Conservation (phyloP, 176 grass and related monocot genomes). For the Chloris gayana region DNA sequence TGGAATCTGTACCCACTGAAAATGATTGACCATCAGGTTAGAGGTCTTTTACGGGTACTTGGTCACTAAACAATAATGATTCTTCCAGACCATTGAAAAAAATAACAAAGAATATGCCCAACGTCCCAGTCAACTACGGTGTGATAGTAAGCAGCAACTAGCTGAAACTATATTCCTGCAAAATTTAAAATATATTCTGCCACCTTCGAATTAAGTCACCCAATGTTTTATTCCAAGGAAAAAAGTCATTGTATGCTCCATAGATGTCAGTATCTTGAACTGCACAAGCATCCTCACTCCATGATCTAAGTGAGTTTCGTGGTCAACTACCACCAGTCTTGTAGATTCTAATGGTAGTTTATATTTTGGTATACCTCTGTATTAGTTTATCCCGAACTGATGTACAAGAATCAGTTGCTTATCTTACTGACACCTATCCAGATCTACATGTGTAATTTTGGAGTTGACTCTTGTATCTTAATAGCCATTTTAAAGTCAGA, state of each 20-base stretch:
- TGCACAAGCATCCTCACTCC: not conserved
- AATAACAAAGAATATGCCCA: conserved; percentile 2
- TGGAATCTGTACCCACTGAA: conserved; percentile 8
- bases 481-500: conserved; percentile 16
- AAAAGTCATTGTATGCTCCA: not conserved
- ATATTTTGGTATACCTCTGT: not conserved
- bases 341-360: not conserved
- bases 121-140: not conserved
- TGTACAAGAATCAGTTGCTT: not conserved
- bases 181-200: conserved; percentile 14
- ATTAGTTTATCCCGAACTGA: conserved; percentile 25
- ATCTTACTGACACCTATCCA: not conserved
- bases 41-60: not conserved
- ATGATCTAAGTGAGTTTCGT: conserved; percentile 20
- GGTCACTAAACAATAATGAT: not conserved
- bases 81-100: not conserved
- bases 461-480: conserved; percentile 18
- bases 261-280: not conserved
- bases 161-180: conserved; percentile 8
- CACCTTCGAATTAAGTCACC: not conserved
- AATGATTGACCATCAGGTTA: conserved; percentile 1
- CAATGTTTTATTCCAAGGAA: not conserved
- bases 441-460: conserved; percentile 16
- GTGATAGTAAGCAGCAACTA: conserved; percentile 2
- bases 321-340: conserved; percentile 1